A percentile compares a stretch with the other conserved stretches of the same genome.
Conservation (phyloP, 2,329 filamentous ascomycete species). For the Rutstroemia sp. region DNA sequence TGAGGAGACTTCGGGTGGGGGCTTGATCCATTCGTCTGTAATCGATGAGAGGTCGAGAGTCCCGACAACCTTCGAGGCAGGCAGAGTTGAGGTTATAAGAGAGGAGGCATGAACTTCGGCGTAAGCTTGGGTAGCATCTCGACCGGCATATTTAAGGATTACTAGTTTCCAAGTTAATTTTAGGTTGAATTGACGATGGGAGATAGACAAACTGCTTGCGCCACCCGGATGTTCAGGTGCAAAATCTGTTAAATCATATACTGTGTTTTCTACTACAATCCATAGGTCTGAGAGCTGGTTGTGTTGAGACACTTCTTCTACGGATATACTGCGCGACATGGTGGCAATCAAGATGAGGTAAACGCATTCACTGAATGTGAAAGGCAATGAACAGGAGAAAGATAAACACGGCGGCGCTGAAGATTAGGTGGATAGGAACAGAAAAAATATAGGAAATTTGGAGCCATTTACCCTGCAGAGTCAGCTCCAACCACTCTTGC, state of each 20-base stretch:
- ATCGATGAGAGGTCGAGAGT: conserved; percentile 40
- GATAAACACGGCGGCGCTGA: neutral
- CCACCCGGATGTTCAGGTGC: conserved; percentile 56
- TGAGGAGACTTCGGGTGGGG: conserved; percentile 28
- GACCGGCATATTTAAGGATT: conserved; percentile 43
- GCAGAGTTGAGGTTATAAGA: conserved; percentile 37
- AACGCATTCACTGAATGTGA: neutral
- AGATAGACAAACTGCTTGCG: conserved; percentile 37
- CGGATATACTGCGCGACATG: conserved; percentile 30
- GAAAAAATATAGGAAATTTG: neutral
- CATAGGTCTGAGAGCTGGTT: conserved; percentile 46
- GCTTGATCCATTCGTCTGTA: conserved; percentile 40
- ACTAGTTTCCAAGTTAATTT: conserved; percentile 26
- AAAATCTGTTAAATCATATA: conserved; percentile 63
- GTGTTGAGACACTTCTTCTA: conserved; percentile 40
- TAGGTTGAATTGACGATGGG: neutral
- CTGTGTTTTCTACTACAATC: conserved; percentile 60
- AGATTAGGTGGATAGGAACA: neutral
- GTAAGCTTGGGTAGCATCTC: conserved; percentile 47
- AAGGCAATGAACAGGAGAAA: neutral
- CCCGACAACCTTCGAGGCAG: conserved; percentile 40
- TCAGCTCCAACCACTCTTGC: neutral
- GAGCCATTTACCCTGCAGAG: neutral
- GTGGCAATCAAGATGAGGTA: neutral
- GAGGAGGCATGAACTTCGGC: conserved; percentile 43